Conservation (phyloP, 805 yeast genomes). For the Saturnispora quitensis region DNA sequence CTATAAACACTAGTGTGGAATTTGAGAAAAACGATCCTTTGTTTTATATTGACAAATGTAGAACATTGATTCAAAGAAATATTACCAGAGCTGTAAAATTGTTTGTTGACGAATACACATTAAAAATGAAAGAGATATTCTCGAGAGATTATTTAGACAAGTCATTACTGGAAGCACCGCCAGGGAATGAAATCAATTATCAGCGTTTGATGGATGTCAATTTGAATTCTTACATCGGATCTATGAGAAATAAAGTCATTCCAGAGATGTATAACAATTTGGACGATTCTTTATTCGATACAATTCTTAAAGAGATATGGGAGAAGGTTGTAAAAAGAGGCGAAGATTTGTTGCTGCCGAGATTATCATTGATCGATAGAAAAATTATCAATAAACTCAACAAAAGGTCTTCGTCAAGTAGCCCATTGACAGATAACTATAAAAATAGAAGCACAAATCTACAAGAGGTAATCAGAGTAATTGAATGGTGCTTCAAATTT, state of each 20-base stretch:
- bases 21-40: slow-evolving; percentile 72
- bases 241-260: slow-evolving; percentile 19
- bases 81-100: slow-evolving; percentile 58
- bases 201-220: slow-evolving; percentile 17
- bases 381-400: slow-evolving; percentile 10
- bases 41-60: slow-evolving; percentile 70
- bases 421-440: background rate
- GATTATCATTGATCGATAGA: slow-evolving; percentile 21
- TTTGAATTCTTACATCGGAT: slow-evolving; percentile 18
- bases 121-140: slow-evolving; percentile 45
- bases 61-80: slow-evolving; percentile 52
- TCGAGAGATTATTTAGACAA: slow-evolving; percentile 20
- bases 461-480: slow-evolving; percentile 21
- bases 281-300: slow-evolving; percentile 25
- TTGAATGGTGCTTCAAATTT: slow-evolving; percentile 27
- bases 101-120: slow-evolving; percentile 65
- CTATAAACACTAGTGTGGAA: slow-evolving; percentile 65
- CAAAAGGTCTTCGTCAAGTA: slow-evolving; percentile 8
- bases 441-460: slow-evolving; percentile 14
- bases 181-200: slow-evolving; percentile 15
- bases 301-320: slow-evolving; percentile 54
- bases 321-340: slow-evolving; percentile 56
- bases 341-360: slow-evolving; percentile 67
- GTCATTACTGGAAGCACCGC: slow-evolving; percentile 18
- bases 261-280: slow-evolving; percentile 22